Conservation (phyloP, 306 rosid species). For the Begonia fuchsioides region DNA sequence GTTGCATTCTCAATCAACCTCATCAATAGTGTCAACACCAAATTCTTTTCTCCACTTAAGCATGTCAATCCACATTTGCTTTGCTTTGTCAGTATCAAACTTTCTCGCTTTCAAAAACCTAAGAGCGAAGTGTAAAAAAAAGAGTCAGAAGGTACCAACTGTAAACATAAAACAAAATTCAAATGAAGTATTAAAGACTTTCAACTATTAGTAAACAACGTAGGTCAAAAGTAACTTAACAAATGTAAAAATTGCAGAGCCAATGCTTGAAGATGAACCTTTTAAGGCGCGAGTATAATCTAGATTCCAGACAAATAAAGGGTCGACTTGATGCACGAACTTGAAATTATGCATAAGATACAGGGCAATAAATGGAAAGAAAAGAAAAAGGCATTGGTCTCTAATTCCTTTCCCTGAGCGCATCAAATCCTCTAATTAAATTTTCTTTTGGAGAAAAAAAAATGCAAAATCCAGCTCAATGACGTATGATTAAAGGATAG, state of each 20-base stretch:
- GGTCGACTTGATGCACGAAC: too few relatives aligned
- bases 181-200: background rate
- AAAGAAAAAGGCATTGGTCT: too few relatives aligned
- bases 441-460: too few relatives aligned
- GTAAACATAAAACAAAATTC: background rate
- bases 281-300: too few relatives aligned
- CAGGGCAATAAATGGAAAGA: too few relatives aligned
- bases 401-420: too few relatives aligned
- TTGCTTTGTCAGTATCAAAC: slow-evolving; percentile 77
- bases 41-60: slow-evolving; percentile 86
- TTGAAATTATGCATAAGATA: too few relatives aligned
- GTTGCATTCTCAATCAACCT: slow-evolving; percentile 28
- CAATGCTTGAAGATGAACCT: too few relatives aligned
- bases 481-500: too few relatives aligned
- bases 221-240: slow-evolving; percentile 1
- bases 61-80: slow-evolving; percentile 97
- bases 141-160: background rate
- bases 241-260: background rate
- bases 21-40: slow-evolving; percentile 60
- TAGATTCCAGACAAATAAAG: too few relatives aligned
- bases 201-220: background rate
- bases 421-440: too few relatives aligned
- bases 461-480: too few relatives aligned
- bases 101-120: slow-evolving; percentile 94
- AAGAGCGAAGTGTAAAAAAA: slow-evolving; percentile 8